A percentile compares a stretch with the other conserved stretches of the same genome.
phyloP scores from a whole-genome alignment of 495 filamentous ascomycete genomes.

The Rhizodiscina lignyota region DNA sequence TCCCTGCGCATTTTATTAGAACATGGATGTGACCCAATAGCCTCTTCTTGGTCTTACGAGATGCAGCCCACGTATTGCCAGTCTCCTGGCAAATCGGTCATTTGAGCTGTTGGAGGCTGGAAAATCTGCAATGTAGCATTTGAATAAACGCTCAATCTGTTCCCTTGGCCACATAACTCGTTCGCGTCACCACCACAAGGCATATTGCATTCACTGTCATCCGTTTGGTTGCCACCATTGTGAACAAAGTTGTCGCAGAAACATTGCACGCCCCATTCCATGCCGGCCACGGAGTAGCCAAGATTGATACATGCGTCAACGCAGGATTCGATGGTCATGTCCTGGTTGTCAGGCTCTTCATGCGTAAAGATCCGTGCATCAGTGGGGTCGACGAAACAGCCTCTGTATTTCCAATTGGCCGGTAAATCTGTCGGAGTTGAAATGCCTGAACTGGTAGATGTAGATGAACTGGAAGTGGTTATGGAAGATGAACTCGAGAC shows the following conservation, averaged over 20 bases:
- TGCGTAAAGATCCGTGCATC: constrained; percentile 3
- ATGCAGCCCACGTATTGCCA: constrained; percentile 30
- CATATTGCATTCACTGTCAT: constrained; percentile 11
- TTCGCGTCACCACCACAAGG: constrained; percentile 24
- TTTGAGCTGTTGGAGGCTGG: constrained; percentile 20
- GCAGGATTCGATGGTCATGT: constrained; percentile 4
- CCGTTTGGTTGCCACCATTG: constrained; percentile 9
- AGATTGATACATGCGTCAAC: constrained; percentile 3
- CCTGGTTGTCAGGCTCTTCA: constrained; percentile 1
- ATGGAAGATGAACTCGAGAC: background rate
- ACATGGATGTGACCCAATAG: too few relatives aligned
- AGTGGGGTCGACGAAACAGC: constrained; percentile 4
- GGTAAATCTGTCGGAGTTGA: constrained; percentile 1
- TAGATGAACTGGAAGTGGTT: background rate
- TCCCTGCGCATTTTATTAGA: too few relatives aligned
- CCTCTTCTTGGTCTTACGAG: constrained; percentile 8
- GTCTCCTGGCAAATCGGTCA: constrained; percentile 17
- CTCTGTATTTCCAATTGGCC: constrained; percentile 4
- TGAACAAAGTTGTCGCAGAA: constrained; percentile 23
- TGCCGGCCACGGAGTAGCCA: constrained; percentile 12
- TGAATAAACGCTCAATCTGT: constrained; percentile 19
- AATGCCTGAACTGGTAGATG: background rate
- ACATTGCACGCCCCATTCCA: constrained; percentile 12
- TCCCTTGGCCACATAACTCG: constrained; percentile 17
- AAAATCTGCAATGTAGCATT: constrained; percentile 15